Base-by-base conservation (phyloP, 805 yeast species). In the Sungouiozyma intestinalis region DNA sequence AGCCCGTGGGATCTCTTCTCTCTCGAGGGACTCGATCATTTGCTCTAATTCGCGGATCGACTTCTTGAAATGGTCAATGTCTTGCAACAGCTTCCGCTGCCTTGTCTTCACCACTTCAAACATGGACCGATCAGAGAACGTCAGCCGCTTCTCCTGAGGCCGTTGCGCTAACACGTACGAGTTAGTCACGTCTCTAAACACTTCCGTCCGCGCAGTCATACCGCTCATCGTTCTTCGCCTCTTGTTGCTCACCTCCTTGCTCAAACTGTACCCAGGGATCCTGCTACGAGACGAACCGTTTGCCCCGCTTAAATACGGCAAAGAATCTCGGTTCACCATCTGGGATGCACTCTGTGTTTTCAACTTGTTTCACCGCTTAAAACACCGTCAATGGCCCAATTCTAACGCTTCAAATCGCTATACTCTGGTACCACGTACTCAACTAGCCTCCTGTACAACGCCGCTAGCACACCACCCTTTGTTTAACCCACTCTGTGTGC, bases 51-150 rank as follows among this genome's bases (percentile, higher is more conserved):
- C 58, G 3, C 43, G 42, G 16, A 58, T 57, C 2, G 56, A 54
- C 20, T 50, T 54, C 31, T 52, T 50, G 16, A 53, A 49, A 38
- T 50, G 54, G 27, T 50, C 44, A 4, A 59, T 57, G 44, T 58
- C 62, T 36, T 53, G 52, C 34, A 58, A 45, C 9, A 57, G 44
- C 43, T 57, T 58, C 24, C 63, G 48, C 44, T 58, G 60, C 13
- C 58, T 48, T 35, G 50, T 51, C 39, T 59, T 60, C 7, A 59
- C 60, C 33, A 54, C 54, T 40, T 58, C 61, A 3, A 61, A 51
- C 2, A 55, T 53, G 7, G 45, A 44, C 2, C 58, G 57, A 46
- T 60, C 61, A 4, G 61, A 60, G 45, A 52, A 60, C 19, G 44
- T 24, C 17, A 43, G n/a, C 11, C 11, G 6, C 29, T 11, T 24